Evolutionary conservation across 352 stramenopile genomes (phyloP).

Genomic region (Globisporangium polare): DNA sequence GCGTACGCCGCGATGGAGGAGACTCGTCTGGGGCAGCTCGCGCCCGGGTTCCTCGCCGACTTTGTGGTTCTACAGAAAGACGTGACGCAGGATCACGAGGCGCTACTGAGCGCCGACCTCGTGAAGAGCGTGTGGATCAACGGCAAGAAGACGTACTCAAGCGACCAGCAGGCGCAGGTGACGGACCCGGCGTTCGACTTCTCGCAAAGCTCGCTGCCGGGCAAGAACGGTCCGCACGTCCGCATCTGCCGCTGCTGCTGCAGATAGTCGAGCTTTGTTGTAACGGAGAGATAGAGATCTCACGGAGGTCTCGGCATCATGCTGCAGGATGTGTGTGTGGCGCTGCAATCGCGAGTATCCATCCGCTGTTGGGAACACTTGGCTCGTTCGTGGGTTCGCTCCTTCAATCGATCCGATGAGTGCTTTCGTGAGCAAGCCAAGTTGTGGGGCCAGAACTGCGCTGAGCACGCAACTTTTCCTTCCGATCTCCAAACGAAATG

Average conservation of each 20-base stretch:
- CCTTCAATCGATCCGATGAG: too few species aligned
- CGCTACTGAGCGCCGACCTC: conserved; percentile 43
- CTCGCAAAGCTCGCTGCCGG: conserved; percentile 53
- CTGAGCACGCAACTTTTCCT: too few species aligned
- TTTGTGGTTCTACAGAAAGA: conserved; percentile 73
- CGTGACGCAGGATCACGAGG: conserved; percentile 34
- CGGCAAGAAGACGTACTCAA: conserved; percentile 50
- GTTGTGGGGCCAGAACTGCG: too few species aligned
- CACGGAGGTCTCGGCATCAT: too few species aligned
- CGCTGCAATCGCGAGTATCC: too few species aligned
- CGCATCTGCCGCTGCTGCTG: conserved; percentile 64
- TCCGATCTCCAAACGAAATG: too few species aligned
- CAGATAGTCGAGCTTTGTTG: conserved; percentile 7
- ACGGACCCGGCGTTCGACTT: conserved; percentile 28
- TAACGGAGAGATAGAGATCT: too few species aligned
- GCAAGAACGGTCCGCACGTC: conserved; percentile 61
- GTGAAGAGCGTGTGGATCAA: conserved; percentile 63
- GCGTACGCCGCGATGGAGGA: conserved; percentile 67
- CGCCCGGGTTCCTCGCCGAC: conserved; percentile 50
- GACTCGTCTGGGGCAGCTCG: conserved; percentile 41
- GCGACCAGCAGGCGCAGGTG: conserved; percentile 21
- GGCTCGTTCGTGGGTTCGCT: too few species aligned
- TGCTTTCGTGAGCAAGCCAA: too few species aligned
- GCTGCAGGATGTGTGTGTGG: too few species aligned
- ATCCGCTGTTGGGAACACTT: too few species aligned